These are phyloP conservation scores for Rhodotorula sp. DNA, from an alignment of 1,284 basidiomycete genomes.

Conservation along the genomic window DNA sequence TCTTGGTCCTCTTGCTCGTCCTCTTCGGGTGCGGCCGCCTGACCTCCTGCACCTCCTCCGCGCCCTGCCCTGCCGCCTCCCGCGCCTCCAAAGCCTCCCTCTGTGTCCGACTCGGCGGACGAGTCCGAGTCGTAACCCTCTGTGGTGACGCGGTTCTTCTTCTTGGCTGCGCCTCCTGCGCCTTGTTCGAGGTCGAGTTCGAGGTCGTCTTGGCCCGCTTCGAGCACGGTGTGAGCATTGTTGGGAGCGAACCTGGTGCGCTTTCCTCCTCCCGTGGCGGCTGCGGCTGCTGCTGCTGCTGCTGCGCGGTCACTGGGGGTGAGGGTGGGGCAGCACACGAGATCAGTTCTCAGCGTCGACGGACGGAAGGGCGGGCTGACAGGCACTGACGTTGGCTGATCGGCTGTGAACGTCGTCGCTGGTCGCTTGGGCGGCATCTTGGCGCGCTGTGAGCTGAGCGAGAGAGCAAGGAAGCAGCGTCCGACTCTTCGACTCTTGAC, in stretches of 20 bases:
- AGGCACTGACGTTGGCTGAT: constrained; percentile 12
- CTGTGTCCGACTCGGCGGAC: constrained; percentile 22
- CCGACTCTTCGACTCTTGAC: background rate
- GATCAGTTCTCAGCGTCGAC: background rate
- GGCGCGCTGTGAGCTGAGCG: background rate
- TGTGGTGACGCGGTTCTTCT: constrained; percentile 29
- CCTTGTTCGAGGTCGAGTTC: constrained; percentile 35
- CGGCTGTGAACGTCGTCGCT: constrained; percentile 15
- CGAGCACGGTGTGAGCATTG: constrained; percentile 8
- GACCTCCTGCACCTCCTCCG: constrained; percentile 3
- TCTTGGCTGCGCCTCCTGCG: constrained; percentile 1
- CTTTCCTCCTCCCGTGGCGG: constrained; percentile 22
- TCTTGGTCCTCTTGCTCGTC: constrained; percentile 60
- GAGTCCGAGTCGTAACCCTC: constrained; percentile 42
- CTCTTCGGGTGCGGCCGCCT: constrained; percentile 47
- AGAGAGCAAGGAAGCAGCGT: background rate
- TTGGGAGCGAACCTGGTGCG: constrained; percentile 31
- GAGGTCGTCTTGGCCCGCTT: constrained; percentile 27
- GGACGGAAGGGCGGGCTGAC: background rate
- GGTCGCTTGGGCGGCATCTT: constrained; percentile 17
- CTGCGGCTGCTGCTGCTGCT: constrained; percentile 4
- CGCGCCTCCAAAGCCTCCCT: constrained; percentile 31
- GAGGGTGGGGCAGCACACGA: background rate
- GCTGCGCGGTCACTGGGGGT: constrained; percentile 10
- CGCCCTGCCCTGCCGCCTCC: constrained; percentile 26